A percentile compares a stretch with the other conserved stretches of the same genome.
Conservation (phyloP, 225 moss, liverwort and hornwort species). For the Bryum argenteum region DNA sequence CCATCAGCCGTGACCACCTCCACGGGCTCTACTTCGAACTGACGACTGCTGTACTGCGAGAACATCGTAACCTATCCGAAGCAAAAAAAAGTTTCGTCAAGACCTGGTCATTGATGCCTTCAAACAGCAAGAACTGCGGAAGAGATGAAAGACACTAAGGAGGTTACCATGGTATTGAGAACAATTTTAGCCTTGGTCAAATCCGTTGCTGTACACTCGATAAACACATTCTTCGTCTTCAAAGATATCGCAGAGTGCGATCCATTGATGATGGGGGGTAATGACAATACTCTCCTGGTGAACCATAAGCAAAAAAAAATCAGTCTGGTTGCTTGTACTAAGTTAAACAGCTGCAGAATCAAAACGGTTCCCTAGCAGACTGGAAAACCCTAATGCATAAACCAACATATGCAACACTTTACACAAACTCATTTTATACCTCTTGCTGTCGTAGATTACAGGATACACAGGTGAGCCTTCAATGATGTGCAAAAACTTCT, state of each 20-base stretch:
- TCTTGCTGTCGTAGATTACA: slow-evolving; percentile 85
- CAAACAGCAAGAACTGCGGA: neutral
- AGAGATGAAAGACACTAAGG: neutral
- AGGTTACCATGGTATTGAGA: slow-evolving; percentile 86
- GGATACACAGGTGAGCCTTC: slow-evolving; percentile 86
- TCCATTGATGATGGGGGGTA: slow-evolving; percentile 93
- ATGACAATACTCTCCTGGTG: slow-evolving; percentile 78
- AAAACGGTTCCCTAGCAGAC: neutral
- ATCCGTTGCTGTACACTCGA: slow-evolving; percentile 96
- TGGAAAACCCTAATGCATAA: neutral
- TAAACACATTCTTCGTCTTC: slow-evolving; percentile 81
- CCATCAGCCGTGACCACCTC: slow-evolving; percentile 74
- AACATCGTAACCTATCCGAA: slow-evolving; percentile 84
- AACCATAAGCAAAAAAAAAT: slow-evolving; percentile 27
- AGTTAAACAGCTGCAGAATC: slow-evolving; percentile 2
- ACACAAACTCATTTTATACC: slow-evolving; percentile 43
- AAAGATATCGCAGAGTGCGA: slow-evolving; percentile 84
- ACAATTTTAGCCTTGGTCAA: slow-evolving; percentile 97
- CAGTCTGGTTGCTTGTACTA: neutral
- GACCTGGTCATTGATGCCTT: neutral
- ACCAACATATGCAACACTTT: neutral
- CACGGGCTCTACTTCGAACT: slow-evolving; percentile 88
- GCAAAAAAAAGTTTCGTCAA: slow-evolving; percentile 17
- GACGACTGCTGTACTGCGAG: slow-evolving; percentile 74
- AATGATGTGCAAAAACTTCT: slow-evolving; percentile 89